Conservation (phyloP, 2,329 filamentous ascomycete species). For the Chrysoporthe deuterocubensis region DNA sequence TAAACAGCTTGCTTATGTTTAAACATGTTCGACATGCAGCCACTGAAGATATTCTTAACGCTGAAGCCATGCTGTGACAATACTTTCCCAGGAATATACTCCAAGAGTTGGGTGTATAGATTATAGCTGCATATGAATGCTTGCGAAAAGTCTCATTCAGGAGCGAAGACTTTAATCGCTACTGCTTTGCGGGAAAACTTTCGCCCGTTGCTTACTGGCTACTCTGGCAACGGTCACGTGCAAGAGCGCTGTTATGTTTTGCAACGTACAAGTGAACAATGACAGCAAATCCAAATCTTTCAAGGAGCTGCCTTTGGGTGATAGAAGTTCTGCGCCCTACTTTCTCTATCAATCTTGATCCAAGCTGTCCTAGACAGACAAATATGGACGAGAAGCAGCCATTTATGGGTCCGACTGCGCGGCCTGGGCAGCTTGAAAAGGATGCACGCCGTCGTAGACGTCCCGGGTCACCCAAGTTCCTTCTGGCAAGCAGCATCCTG, state of each 20-base stretch:
- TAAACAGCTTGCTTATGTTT: too few species aligned
- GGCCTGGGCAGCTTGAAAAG: neutral
- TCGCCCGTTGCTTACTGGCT: neutral
- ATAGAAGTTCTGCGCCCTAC: too few species aligned
- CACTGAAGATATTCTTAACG: too few species aligned
- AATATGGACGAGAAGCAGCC: constrained; percentile 26
- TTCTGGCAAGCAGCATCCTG: constrained; percentile 17
- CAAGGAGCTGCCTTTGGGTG: neutral
- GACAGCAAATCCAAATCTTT: neutral
- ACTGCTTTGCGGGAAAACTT: neutral
- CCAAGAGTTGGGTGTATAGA: too few species aligned
- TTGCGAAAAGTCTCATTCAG: too few species aligned
- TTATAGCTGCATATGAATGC: too few species aligned
- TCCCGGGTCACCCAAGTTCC: neutral
- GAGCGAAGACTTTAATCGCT: too few species aligned
- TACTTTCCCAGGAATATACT: too few species aligned
- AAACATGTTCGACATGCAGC: too few species aligned
- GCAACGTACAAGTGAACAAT: neutral
- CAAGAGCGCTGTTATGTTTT: neutral
- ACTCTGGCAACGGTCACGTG: neutral
- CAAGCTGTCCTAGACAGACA: neutral
- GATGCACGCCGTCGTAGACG: neutral
- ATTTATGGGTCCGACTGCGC: constrained; percentile 8
- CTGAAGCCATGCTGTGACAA: too few species aligned
- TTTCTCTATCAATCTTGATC: too few species aligned